Conservation (phyloP, 1,284 basidiomycete species). For the Sanghuangporus weigelae region DNA sequence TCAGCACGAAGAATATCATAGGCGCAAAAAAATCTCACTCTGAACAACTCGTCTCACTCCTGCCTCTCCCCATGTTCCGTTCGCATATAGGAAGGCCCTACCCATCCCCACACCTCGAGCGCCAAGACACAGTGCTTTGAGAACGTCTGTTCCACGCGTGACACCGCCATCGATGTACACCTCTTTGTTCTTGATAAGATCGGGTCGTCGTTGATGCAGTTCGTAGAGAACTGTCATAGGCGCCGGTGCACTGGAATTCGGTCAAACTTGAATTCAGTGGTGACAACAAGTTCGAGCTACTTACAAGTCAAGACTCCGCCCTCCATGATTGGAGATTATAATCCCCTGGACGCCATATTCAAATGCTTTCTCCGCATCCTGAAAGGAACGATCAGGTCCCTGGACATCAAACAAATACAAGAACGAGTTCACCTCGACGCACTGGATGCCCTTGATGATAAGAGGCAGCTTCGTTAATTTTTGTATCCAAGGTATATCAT, state of each 20-base stretch:
- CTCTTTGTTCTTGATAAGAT: constrained; percentile 30
- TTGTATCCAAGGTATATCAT: constrained; percentile 37
- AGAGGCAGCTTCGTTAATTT: constrained; percentile 43
- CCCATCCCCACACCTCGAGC: constrained; percentile 51
- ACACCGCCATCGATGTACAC: constrained; percentile 53
- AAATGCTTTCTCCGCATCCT: constrained; percentile 44
- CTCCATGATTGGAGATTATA: constrained; percentile 47
- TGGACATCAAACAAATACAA: not conserved
- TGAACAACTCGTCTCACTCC: constrained; percentile 14
- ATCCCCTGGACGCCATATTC: constrained; percentile 45
- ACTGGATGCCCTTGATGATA: constrained; percentile 44
- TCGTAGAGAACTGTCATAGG: constrained; percentile 31
- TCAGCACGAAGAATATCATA: not conserved
- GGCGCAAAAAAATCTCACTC: constrained; percentile 5
- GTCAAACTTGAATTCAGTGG: constrained; percentile 32
- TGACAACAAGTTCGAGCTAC: constrained; percentile 28
- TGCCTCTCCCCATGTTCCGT: constrained; percentile 27
- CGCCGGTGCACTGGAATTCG: constrained; percentile 12
- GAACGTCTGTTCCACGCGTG: constrained; percentile 42
- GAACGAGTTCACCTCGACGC: constrained; percentile 32
- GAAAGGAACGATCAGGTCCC: not conserved
- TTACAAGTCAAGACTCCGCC: constrained; percentile 22
- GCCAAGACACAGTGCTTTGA: constrained; percentile 51
- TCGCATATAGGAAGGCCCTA: constrained; percentile 45
- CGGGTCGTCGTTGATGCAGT: constrained; percentile 36